A percentile compares a stretch with the other conserved stretches of the same genome.
Conservation (phyloP, 768 basidiomycete genomes). For the Kwoniella botswanensis region DNA sequence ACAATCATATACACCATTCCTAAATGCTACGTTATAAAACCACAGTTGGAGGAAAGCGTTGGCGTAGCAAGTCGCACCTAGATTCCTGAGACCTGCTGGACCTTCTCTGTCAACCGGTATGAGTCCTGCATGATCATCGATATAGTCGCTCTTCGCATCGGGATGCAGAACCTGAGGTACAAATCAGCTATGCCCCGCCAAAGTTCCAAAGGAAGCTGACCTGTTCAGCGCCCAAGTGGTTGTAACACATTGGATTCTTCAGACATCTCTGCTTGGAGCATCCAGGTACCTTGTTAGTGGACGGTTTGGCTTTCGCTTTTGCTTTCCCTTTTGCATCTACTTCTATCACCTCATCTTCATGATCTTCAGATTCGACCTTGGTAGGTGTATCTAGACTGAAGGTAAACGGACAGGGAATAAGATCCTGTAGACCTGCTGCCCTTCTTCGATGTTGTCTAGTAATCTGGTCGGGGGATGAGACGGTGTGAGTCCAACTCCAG, state of each 20-base stretch:
- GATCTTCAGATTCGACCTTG: neutral
- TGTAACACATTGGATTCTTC: constrained; percentile 81
- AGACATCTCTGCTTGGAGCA: constrained; percentile 64
- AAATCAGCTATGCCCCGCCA: neutral
- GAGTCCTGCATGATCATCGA: constrained; percentile 63
- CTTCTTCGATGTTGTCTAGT: constrained; percentile 69
- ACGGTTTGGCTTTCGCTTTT: neutral
- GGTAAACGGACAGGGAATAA: neutral
- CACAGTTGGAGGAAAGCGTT: constrained; percentile 96
- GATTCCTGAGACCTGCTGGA: constrained; percentile 63
- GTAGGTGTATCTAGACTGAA: neutral
- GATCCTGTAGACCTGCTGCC: constrained; percentile 67
- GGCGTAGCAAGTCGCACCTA: constrained; percentile 96
- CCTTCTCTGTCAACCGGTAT: constrained; percentile 21
- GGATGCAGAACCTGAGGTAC: constrained; percentile 17
- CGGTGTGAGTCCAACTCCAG: constrained; percentile 82
- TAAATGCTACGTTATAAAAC: constrained; percentile 84
- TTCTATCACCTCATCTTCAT: constrained; percentile 5
- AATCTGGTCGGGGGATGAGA: constrained; percentile 66
- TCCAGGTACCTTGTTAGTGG: neutral
- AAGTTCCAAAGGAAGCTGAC: constrained; percentile 78
- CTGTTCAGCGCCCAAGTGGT: constrained; percentile 79
- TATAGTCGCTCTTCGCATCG: constrained; percentile 35
- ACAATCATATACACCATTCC: constrained; percentile 80
- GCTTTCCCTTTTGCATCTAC: constrained; percentile 17